Conservation (phyloP, 441 rosid genomes). For the Croton laevigatus region DNA sequence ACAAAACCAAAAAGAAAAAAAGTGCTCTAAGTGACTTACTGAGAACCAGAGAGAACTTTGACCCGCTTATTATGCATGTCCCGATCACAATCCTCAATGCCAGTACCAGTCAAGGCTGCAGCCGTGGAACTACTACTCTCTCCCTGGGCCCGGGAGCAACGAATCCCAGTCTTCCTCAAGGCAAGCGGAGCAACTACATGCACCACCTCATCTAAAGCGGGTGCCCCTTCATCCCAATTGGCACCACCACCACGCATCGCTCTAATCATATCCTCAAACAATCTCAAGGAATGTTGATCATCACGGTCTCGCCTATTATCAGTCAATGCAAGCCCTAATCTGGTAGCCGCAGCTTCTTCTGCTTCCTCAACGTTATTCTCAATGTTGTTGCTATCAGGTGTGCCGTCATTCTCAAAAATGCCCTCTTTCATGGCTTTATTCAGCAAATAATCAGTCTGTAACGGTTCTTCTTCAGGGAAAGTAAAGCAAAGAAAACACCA, state of each 20-base stretch:
- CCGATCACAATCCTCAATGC: constrained; percentile 39
- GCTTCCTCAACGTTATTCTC: constrained; percentile 28
- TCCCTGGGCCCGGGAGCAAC: constrained; percentile 34
- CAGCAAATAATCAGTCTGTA: neutral
- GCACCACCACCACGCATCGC: constrained; percentile 29
- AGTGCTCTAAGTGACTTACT: constrained; percentile 42
- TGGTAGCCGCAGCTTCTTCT: constrained; percentile 20
- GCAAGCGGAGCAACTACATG: constrained; percentile 20
- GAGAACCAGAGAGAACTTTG: constrained; percentile 47
- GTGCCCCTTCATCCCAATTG: constrained; percentile 24
- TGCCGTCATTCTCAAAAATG: constrained; percentile 30
- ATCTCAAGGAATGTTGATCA: constrained; percentile 22
- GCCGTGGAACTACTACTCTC: constrained; percentile 56
- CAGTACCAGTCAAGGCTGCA: constrained; percentile 23
- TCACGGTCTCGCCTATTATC: constrained; percentile 2
- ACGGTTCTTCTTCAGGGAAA: constrained; percentile 35
- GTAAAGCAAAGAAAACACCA: constrained; percentile 71
- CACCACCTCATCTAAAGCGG: constrained; percentile 9
- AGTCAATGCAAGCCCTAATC: constrained; percentile 20
- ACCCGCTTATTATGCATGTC: constrained; percentile 82
- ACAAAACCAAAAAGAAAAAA: neutral
- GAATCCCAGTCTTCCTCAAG: constrained; percentile 25
- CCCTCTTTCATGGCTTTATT: constrained; percentile 40
- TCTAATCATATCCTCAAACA: constrained; percentile 43
- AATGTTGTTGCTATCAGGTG: constrained; percentile 23